Conservation (phyloP, 768 basidiomycete species). For the Sarcomyxa edulis region DNA sequence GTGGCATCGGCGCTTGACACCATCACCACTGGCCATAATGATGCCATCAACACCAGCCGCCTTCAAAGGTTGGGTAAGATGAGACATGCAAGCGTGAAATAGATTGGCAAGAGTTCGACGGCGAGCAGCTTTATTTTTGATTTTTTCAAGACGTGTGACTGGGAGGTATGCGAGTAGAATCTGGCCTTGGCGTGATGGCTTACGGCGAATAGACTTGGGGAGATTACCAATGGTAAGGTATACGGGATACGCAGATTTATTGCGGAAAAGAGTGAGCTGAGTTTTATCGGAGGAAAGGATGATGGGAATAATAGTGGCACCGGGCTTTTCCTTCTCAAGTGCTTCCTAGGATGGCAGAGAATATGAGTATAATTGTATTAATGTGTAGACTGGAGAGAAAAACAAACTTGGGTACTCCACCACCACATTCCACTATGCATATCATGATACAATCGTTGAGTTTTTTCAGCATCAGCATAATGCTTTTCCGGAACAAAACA, state of each 20-base stretch:
- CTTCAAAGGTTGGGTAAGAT: slow-evolving; percentile 23
- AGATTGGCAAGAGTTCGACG: slow-evolving; percentile 17
- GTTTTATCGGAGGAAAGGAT: slow-evolving; percentile 12
- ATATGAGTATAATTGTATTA: slow-evolving; percentile 5
- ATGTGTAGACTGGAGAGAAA: neutral
- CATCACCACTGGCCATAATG: slow-evolving; percentile 26
- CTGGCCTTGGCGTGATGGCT: slow-evolving; percentile 26
- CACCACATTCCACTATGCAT: slow-evolving; percentile 48
- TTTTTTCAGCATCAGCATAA: slow-evolving; percentile 9
- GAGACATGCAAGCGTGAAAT: slow-evolving; percentile 28
- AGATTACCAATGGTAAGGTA: slow-evolving; percentile 44
- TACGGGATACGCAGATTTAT: slow-evolving; percentile 38
- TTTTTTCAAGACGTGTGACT: slow-evolving; percentile 20
- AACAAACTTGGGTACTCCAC: slow-evolving; percentile 42
- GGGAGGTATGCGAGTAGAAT: slow-evolving; percentile 36
- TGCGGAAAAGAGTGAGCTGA: slow-evolving; percentile 7
- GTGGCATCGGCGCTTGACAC: slow-evolving; percentile 12
- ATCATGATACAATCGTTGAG: slow-evolving; percentile 27
- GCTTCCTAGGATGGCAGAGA: slow-evolving; percentile 15
- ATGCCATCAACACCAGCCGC: slow-evolving; percentile 16
- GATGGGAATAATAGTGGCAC: slow-evolving; percentile 5
- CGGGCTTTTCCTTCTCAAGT: slow-evolving; percentile 14
- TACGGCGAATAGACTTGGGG: slow-evolving; percentile 28
- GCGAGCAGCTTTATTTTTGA: slow-evolving; percentile 14
- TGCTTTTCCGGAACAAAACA: slow-evolving; percentile 6